Base-by-base conservation (phyloP, 805 yeast species). In the Cyberlindnera americana region DNA sequence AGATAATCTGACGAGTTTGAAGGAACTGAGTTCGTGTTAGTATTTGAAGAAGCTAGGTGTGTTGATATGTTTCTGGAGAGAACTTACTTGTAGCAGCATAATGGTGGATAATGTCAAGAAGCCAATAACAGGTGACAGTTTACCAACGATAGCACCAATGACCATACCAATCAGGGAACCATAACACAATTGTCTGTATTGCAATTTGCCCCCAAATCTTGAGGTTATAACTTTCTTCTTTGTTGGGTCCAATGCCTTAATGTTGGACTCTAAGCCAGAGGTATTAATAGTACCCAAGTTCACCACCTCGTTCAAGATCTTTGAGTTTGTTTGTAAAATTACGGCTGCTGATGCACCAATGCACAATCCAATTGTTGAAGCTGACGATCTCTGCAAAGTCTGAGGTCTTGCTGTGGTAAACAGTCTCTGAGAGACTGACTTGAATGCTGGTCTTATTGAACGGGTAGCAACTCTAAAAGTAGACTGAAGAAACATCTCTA, bases 151-250 rank as follows among this genome's bases (percentile, higher is more conserved):
- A 12, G 77, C 64, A 3, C 87, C 87, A 34, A 73, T 52, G 35
- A 73, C 65, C 30, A 79, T 55, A 0, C 87, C 86, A 12, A 76
- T 65, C 48, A 79, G 60, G 0, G 82, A 75, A 0, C 87, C 87
- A 48, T 78, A 61, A 15, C 82, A 70, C 46, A 80, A 61, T 49
- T 80, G 81, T 44, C 69, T 70, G 52, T 80, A 80, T 51, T 73
- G 71, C 46, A 78, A 60, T 40, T 64, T 65, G 0, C 74, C 73
- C n/a, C 66, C 66, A 38, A 75, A 50, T 44, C 59, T 52, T 2
- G 58, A 49, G 5, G 33, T 34, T 18, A 33, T 33, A 27, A 19
- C 40, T 23, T 44, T 52, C 12, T 18, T 40, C 12, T 30, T 28
- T 15, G 46, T 35, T 34, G 50, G 48, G 18, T 43, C 46, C 29